Conservation (phyloP, 2,329 filamentous ascomycete genomes). For the Trichoderma sp. region DNA sequence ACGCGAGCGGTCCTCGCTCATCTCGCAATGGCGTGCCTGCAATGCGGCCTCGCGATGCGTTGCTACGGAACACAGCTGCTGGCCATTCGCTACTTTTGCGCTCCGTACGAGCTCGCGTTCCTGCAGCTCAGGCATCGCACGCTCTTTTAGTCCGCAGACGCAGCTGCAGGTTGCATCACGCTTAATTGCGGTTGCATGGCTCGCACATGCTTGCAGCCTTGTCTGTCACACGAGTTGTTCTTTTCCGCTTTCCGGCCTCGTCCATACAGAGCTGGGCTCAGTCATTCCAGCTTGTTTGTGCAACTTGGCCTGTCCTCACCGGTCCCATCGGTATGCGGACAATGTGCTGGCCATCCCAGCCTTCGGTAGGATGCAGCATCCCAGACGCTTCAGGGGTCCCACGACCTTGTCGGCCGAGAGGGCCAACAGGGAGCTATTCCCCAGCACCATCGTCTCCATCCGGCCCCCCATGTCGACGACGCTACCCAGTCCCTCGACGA, state of each 20-base stretch:
- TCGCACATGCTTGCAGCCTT: conserved; percentile 1
- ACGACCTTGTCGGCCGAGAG: conserved; percentile 3
- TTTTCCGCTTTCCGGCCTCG: background rate
- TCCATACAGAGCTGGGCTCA: conserved; percentile 1
- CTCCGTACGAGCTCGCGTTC: background rate
- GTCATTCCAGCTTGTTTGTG: background rate
- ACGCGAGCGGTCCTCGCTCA: conserved; percentile 16
- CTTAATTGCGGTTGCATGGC: background rate
- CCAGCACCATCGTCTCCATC: conserved; percentile 16
- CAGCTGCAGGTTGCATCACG: conserved; percentile 13
- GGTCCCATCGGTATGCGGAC: conserved; percentile 12
- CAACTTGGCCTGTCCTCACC: background rate
- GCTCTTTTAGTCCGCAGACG: background rate
- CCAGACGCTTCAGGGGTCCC: background rate
- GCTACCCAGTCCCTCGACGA: background rate
- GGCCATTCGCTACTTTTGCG: background rate
- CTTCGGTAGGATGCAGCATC: conserved; percentile 15
- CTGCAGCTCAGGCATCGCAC: background rate
- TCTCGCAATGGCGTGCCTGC: conserved; percentile 8
- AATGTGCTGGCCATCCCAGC: conserved; percentile 4
- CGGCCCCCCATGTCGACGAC: conserved; percentile 6
- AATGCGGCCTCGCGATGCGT: background rate
- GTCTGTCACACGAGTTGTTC: background rate
- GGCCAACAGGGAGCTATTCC: conserved; percentile 17
- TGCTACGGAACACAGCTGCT: background rate